phyloP scores from a whole-genome alignment of 306 rosid genomes.

The Cercis canadensis region DNA sequence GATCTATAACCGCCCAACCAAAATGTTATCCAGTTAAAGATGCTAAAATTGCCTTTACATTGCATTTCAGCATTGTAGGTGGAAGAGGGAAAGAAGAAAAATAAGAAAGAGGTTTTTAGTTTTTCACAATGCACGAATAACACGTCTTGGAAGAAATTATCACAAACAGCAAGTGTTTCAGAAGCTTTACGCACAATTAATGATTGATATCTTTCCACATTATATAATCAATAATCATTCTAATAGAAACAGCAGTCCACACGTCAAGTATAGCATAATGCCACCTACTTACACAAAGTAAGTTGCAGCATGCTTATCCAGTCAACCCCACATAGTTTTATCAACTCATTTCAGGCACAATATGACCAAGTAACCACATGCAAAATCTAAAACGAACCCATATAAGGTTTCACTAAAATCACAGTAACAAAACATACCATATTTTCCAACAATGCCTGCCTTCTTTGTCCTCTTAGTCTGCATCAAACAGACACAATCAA shows the following conservation, averaged over 20 bases:
- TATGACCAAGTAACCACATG: neutral
- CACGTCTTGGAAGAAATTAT: neutral
- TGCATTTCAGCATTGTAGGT: neutral
- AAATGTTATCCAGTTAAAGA: neutral
- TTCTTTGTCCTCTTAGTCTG: constrained; percentile 91
- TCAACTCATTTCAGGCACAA: neutral
- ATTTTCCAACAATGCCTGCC: constrained; percentile 80
- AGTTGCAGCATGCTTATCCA: neutral
- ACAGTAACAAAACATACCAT: constrained; percentile 47
- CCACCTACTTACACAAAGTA: neutral
- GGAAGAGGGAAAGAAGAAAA: neutral
- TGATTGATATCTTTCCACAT: neutral
- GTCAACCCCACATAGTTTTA: too few species aligned
- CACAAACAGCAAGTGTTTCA: neutral
- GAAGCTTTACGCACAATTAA: neutral
- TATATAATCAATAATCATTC: neutral
- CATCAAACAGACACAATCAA: neutral
- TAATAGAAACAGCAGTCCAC: neutral
- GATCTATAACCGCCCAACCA: neutral
- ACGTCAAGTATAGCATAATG: neutral
- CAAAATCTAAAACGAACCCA: neutral
- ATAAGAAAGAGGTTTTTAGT: too few species aligned
- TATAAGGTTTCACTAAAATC: too few species aligned
- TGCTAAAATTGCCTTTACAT: neutral
- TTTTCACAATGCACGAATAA: neutral